Evolutionary conservation across 148 eudicot genomes (phyloP).

Genomic region (Vaccinium corymbosum): DNA sequence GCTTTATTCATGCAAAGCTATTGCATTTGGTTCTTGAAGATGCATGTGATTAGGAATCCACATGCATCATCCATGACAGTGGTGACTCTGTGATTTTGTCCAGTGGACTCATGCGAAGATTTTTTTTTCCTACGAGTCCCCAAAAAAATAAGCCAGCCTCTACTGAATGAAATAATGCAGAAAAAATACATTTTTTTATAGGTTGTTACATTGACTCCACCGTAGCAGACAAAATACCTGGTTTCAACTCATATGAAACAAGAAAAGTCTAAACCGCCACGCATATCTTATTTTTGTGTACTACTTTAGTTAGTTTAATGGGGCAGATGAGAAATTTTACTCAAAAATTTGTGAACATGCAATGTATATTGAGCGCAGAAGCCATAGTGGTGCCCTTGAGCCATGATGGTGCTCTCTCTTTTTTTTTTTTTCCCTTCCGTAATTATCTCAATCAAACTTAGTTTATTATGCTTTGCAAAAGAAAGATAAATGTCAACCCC

Average conservation of each 20-base stretch:
- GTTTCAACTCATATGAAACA: not conserved
- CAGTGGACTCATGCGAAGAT: not conserved
- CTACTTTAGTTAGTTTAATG: not conserved
- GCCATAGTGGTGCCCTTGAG: no score
- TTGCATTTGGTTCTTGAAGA: not conserved
- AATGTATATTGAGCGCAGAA: not conserved
- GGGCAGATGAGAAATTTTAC: not conserved
- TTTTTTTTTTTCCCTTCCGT: not conserved
- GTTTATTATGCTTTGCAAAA: not conserved
- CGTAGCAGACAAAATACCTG: not conserved
- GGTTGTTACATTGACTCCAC: not conserved
- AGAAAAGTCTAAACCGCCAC: not conserved
- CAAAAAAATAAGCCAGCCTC: not conserved
- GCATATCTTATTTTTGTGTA: not conserved
- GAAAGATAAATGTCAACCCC: not conserved
- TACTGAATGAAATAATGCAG: not conserved
- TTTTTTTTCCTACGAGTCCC: not conserved
- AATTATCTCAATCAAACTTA: conserved; percentile 10
- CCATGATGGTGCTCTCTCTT: not conserved
- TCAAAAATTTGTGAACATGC: not conserved
- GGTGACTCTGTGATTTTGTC: not conserved
- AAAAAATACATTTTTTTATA: not conserved
- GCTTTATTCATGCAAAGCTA: not conserved
- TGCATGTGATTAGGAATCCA: conserved; percentile 20
- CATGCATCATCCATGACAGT: conserved; percentile 3